Conservation (phyloP, 768 basidiomycete genomes). For the Coprinopsis cinerea region DNA sequence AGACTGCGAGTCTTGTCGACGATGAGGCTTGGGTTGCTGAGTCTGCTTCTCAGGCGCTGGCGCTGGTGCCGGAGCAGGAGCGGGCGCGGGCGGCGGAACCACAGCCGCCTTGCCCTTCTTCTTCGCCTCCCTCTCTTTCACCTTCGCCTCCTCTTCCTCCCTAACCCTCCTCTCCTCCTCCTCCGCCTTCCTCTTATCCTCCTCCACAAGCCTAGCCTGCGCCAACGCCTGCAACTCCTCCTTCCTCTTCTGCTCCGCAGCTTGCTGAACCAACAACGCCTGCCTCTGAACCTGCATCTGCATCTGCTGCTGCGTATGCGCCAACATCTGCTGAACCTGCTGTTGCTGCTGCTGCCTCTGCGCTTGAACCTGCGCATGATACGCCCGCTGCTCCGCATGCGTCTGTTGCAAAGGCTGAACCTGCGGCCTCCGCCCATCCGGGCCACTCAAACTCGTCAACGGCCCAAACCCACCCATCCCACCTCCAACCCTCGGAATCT, state of each 20-base stretch:
- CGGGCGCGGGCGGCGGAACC: constrained; percentile 2
- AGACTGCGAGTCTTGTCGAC: not conserved
- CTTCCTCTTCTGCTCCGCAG: not conserved
- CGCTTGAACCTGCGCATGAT: too few species aligned
- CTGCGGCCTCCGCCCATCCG: constrained; percentile 12
- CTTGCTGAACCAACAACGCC: not conserved
- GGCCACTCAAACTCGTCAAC: constrained; percentile 9
- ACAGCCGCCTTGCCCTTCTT: not conserved
- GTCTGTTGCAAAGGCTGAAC: not conserved
- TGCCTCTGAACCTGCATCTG: constrained; percentile 17
- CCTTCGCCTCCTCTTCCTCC: not conserved
- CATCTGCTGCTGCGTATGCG: too few species aligned
- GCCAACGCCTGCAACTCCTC: not conserved
- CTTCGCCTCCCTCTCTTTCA: not conserved
- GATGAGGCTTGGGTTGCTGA: not conserved
- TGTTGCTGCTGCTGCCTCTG: constrained; percentile 17
- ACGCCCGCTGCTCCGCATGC: too few species aligned
- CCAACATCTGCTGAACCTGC: too few species aligned
- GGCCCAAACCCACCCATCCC: constrained; percentile 14
- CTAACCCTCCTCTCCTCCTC: not conserved
- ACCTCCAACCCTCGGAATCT: constrained; percentile 27
- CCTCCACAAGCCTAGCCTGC: constrained; percentile 1
- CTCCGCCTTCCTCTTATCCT: not conserved
- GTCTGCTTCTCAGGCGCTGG: not conserved
- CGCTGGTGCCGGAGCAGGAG: constrained; percentile 13